A percentile compares a stretch with the other conserved stretches of the same genome.
Conservation (phyloP, 352 stramenopile genomes). For the Pythium aphanidermatum region DNA sequence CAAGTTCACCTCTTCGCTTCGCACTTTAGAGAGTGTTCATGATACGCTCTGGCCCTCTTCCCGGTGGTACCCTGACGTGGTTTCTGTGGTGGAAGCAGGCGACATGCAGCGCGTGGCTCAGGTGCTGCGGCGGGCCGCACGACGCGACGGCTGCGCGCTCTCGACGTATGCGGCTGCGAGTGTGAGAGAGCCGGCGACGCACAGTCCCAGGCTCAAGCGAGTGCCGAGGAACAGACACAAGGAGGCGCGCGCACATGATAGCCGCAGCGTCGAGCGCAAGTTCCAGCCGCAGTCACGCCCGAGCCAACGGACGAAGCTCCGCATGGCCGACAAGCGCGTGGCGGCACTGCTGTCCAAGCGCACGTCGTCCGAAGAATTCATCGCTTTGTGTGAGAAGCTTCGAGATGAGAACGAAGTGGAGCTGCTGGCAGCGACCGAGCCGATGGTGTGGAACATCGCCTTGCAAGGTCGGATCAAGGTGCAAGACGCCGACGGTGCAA, state of each 20-base stretch:
- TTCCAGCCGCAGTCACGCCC: neutral
- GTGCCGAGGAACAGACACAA: no score
- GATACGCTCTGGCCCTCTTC: neutral
- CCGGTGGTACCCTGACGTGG: no score
- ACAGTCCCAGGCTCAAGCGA: no score
- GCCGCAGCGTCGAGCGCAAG: neutral
- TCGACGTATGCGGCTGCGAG: no score
- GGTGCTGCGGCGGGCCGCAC: no score
- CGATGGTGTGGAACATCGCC: constrained; percentile 49
- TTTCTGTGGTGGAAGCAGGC: no score
- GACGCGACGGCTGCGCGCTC: no score
- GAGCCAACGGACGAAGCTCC: constrained; percentile 7
- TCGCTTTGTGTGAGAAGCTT: constrained; percentile 30
- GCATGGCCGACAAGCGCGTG: constrained; percentile 29
- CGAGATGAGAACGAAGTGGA: constrained; percentile 30
- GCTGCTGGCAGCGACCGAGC: constrained; percentile 42
- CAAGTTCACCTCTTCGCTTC: no score
- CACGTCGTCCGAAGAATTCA: constrained; percentile 26
- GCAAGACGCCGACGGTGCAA: constrained; percentile 37
- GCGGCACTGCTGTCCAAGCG: constrained; percentile 28
- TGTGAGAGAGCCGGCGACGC: no score
- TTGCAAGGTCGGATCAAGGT: constrained; percentile 44
- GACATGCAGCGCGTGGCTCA: no score
- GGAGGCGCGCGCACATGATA: neutral
- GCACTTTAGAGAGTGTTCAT: neutral